These are phyloP conservation scores for Parasarocladium wereldwijsianum DNA, from an alignment of 2,329 filamentous ascomycete species.

Conservation along the genomic window DNA sequence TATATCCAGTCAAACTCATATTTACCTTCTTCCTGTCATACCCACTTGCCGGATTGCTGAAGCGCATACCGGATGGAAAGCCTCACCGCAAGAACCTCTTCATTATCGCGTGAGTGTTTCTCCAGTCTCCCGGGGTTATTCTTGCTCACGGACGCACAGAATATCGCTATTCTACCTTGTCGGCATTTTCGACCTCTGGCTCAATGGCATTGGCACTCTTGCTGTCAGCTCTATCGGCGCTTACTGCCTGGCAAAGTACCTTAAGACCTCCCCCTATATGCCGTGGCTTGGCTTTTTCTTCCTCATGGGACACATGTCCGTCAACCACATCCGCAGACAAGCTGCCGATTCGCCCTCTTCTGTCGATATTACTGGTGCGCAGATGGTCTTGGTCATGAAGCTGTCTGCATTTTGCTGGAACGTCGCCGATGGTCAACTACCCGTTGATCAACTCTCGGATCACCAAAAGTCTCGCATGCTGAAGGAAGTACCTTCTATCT, in stretches of 20 bases:
- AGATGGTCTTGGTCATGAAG: slow-evolving; percentile 99
- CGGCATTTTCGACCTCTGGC: slow-evolving; percentile 85
- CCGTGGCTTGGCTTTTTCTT: slow-evolving; percentile 93
- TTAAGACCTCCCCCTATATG: slow-evolving; percentile 77
- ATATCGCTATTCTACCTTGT: slow-evolving; percentile 83
- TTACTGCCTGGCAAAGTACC: slow-evolving; percentile 70
- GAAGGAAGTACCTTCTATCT: slow-evolving; percentile 52
- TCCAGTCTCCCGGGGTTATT: background rate
- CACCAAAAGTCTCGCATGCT: slow-evolving; percentile 75
- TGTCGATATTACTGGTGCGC: slow-evolving; percentile 84
- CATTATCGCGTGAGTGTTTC: slow-evolving; percentile 49
- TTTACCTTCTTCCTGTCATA: slow-evolving; percentile 85
- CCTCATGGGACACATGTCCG: slow-evolving; percentile 87
- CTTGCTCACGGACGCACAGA: slow-evolving; percentile 22
- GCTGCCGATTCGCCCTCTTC: slow-evolving; percentile 46
- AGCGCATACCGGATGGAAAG: slow-evolving; percentile 73
- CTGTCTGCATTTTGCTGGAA: slow-evolving; percentile 96
- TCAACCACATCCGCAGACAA: slow-evolving; percentile 77
- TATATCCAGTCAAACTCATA: slow-evolving; percentile 71
- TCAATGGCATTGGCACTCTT: slow-evolving; percentile 59
- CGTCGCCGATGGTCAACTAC: slow-evolving; percentile 76
- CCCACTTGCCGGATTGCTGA: slow-evolving; percentile 75
- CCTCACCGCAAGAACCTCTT: slow-evolving; percentile 82
- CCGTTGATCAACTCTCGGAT: slow-evolving; percentile 67
- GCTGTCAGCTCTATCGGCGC: slow-evolving; percentile 64